phyloP scores from a whole-genome alignment of 768 basidiomycete genomes.

The Podaxis rugospora region DNA sequence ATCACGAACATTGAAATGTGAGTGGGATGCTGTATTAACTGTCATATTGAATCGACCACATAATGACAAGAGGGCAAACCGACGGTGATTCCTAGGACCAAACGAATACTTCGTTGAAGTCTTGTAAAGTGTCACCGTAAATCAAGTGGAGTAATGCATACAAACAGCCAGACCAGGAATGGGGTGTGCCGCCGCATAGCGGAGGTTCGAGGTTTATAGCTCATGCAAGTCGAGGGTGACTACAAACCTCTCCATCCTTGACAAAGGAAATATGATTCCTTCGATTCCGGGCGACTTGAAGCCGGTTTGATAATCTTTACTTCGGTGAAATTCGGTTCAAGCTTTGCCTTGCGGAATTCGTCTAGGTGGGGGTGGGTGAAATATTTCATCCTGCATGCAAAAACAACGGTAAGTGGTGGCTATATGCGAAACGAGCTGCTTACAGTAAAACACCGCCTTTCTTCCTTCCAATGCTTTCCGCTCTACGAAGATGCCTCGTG shows the following conservation, averaged over 20 bases:
- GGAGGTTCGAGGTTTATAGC: not conserved
- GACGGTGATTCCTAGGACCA: too few relatives aligned
- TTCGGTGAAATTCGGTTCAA: slow-evolving; percentile 60
- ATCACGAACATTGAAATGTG: too few relatives aligned
- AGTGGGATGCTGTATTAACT: too few relatives aligned
- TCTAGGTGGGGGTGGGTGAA: slow-evolving; percentile 72
- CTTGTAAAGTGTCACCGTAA: too few relatives aligned
- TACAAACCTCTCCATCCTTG: slow-evolving; percentile 52
- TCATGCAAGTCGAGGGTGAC: not conserved
- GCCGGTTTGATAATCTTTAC: slow-evolving; percentile 76
- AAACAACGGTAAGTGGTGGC: slow-evolving; percentile 7
- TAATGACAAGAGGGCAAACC: too few relatives aligned
- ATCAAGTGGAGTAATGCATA: not conserved
- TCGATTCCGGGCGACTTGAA: slow-evolving; percentile 73
- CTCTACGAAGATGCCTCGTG: slow-evolving; percentile 43
- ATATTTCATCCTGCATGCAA: slow-evolving; percentile 66
- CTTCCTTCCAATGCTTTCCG: slow-evolving; percentile 35
- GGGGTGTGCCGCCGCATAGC: not conserved
- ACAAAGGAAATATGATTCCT: slow-evolving; percentile 87
- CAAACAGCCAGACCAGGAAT: not conserved
- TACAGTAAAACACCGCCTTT: slow-evolving; percentile 58
- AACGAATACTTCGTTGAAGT: too few relatives aligned
- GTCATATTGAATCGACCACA: too few relatives aligned
- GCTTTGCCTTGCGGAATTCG: slow-evolving; percentile 53
- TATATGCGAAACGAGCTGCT: slow-evolving; percentile 17